A percentile compares a stretch with the other conserved stretches of the same genome.
Evolutionary conservation across 208 protist species (phyloP).

Genomic region (Trypanosoma brucei): DNA sequence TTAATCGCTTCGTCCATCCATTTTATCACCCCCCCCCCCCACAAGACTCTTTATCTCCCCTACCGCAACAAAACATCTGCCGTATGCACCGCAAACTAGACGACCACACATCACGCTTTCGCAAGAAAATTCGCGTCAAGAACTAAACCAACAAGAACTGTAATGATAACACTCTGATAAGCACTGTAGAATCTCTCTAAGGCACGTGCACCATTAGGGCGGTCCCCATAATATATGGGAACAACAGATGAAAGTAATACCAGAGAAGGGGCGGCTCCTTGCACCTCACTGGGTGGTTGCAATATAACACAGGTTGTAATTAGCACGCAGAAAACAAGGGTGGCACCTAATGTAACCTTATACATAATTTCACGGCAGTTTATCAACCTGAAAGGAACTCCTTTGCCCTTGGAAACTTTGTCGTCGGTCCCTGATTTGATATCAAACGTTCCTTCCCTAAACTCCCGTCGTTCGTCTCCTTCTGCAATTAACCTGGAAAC

Average conservation of each 20-base stretch:
- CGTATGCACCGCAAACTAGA: too few species aligned
- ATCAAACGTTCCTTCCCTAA: too few species aligned
- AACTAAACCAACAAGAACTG: neutral
- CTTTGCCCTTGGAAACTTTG: too few species aligned
- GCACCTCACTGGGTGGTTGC: constrained; percentile 44
- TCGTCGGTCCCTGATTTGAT: too few species aligned
- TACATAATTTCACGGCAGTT: constrained; percentile 42
- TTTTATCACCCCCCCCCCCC: too few species aligned
- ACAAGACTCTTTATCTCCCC: too few species aligned
- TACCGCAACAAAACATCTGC: too few species aligned
- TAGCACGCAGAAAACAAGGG: constrained; percentile 16
- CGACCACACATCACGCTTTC: neutral
- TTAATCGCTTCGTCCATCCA: too few species aligned
- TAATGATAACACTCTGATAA: constrained; percentile 14
- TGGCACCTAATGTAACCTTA: constrained; percentile 28
- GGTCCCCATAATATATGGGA: constrained; percentile 25
- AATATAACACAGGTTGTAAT: constrained; percentile 25
- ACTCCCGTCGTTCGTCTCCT: too few species aligned
- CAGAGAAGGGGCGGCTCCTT: constrained; percentile 26
- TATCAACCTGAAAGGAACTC: constrained; percentile 4
- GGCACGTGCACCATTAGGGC: constrained; percentile 10
- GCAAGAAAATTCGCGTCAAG: neutral
- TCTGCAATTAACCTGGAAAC: too few species aligned
- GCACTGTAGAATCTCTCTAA: constrained; percentile 11
- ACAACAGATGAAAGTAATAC: constrained; percentile 35